Conservation (phyloP, 352 stramenopile genomes). For the Phytophthora palmivora region DNA sequence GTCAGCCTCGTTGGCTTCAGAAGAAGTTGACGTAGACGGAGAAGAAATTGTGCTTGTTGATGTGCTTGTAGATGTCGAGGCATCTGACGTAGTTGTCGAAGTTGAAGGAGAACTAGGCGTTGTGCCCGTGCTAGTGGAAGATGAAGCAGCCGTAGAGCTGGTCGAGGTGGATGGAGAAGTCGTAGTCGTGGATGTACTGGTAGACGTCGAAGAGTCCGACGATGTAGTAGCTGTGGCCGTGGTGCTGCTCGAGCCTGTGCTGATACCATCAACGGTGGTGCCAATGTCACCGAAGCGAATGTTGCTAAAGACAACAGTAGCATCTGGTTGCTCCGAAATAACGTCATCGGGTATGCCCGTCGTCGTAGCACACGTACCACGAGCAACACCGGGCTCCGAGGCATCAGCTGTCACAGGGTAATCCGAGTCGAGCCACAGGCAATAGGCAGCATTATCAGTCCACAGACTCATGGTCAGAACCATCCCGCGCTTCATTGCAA, state of each 20-base stretch:
- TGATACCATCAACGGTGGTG: constrained; percentile 41
- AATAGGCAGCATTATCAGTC: constrained; percentile 59
- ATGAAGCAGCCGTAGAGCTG: constrained; percentile 9
- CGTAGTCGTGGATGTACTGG: constrained; percentile 8
- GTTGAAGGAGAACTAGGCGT: neutral
- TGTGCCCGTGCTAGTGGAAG: constrained; percentile 4
- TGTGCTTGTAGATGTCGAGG: constrained; percentile 6
- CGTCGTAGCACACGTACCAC: constrained; percentile 55
- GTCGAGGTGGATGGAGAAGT: constrained; percentile 13
- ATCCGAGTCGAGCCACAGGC: constrained; percentile 67
- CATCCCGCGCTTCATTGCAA: constrained; percentile 55
- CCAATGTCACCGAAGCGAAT: constrained; percentile 59
- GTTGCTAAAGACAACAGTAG: constrained; percentile 57
- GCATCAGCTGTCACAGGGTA: constrained; percentile 48
- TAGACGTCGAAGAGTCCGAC: constrained; percentile 10
- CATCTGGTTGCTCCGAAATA: constrained; percentile 44
- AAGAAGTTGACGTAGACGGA: constrained; percentile 9
- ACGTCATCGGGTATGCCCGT: constrained; percentile 49
- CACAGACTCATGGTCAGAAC: constrained; percentile 76
- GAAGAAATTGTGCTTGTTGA: neutral
- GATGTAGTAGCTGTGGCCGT: neutral
- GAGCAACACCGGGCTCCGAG: constrained; percentile 46
- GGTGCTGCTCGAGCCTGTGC: constrained; percentile 18
- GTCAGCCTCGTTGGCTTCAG: constrained; percentile 22
- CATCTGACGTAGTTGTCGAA: neutral